A percentile compares a stretch with the other conserved stretches of the same genome.
These are phyloP conservation scores for Pyrenophora tritici-repentis DNA, from an alignment of 2,329 filamentous ascomycete species.

Conservation along the genomic window DNA sequence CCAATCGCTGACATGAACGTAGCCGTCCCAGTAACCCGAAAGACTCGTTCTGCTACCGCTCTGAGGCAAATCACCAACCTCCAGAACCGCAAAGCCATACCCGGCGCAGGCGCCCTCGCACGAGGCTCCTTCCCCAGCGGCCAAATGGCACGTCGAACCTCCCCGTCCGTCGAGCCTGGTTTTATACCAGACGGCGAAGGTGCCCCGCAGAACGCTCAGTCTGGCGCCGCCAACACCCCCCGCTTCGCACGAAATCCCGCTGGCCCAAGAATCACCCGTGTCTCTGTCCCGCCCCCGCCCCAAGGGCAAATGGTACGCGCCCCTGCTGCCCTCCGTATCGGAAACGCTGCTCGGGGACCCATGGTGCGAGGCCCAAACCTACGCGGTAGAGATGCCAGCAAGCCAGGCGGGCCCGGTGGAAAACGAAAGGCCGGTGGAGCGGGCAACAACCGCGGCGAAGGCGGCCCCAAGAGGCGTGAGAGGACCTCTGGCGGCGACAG, in stretches of 20 bases:
- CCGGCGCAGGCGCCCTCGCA: constrained; percentile 18
- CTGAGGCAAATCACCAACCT: constrained; percentile 34
- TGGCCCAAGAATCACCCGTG: constrained; percentile 12
- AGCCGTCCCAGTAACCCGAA: constrained; percentile 27
- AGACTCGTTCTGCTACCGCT: constrained; percentile 30
- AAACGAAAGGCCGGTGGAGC: constrained; percentile 3
- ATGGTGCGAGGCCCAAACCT: constrained; percentile 31
- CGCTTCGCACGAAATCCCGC: constrained; percentile 16
- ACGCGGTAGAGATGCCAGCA: constrained; percentile 24
- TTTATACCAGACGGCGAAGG: constrained; percentile 4
- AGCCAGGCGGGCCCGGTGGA: constrained; percentile 8
- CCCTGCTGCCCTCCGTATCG: constrained; percentile 32
- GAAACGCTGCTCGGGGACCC: constrained; percentile 11
- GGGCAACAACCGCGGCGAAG: constrained; percentile 12
- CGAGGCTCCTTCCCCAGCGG: constrained; percentile 30
- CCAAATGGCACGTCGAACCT: constrained; percentile 14
- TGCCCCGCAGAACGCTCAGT: constrained; percentile 3
- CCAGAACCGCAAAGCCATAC: constrained; percentile 25
- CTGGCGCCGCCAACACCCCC: constrained; percentile 11
- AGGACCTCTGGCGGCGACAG: constrained; percentile 10
- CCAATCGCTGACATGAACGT: constrained; percentile 13
- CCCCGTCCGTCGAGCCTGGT: constrained; percentile 5
- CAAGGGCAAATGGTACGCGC: constrained; percentile 40
- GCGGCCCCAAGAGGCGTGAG: constrained; percentile 31
- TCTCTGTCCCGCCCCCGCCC: constrained; percentile 25